phyloP scores from a whole-genome alignment of 805 yeast species.

The Spathaspora hagerdaliae region DNA sequence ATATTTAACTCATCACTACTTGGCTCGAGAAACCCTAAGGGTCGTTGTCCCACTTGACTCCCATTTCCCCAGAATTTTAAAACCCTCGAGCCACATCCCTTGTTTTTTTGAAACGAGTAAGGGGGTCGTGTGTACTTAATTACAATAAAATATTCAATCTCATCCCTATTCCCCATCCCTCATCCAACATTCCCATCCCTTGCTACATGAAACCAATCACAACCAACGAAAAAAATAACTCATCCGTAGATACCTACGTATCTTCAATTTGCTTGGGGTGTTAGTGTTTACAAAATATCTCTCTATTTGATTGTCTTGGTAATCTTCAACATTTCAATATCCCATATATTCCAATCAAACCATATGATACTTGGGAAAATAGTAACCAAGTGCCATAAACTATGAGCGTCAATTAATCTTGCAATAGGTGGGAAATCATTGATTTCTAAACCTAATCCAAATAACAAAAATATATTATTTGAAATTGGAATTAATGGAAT shows the following conservation, averaged over 20 bases:
- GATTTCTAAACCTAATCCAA: slow-evolving; percentile 31
- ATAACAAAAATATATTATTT: slow-evolving; percentile 28
- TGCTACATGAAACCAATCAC: background rate
- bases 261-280: background rate
- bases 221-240: background rate
- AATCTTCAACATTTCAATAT: slow-evolving; percentile 29
- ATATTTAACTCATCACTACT: no score
- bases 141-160: background rate
- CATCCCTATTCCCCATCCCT: background rate
- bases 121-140: no score
- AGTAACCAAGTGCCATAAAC: slow-evolving; percentile 90
- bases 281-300: no score
- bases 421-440: slow-evolving; percentile 31
- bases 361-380: slow-evolving; percentile 74
- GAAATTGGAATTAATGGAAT: slow-evolving; percentile 34
- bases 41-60: no score
- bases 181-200: background rate
- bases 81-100: no score
- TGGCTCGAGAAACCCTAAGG: no score
- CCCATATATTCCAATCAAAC: slow-evolving; percentile 59
- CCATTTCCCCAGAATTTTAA: no score
- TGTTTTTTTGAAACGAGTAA: no score
- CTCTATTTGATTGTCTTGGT: slow-evolving; percentile 5
- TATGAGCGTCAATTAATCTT: slow-evolving; percentile 68
- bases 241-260: no score